Percentiles rank a stretch among this genome's conserved stretches.
phyloP scores from a whole-genome alignment of 176 grass and related monocot species.

The Luzula sylvatica region DNA sequence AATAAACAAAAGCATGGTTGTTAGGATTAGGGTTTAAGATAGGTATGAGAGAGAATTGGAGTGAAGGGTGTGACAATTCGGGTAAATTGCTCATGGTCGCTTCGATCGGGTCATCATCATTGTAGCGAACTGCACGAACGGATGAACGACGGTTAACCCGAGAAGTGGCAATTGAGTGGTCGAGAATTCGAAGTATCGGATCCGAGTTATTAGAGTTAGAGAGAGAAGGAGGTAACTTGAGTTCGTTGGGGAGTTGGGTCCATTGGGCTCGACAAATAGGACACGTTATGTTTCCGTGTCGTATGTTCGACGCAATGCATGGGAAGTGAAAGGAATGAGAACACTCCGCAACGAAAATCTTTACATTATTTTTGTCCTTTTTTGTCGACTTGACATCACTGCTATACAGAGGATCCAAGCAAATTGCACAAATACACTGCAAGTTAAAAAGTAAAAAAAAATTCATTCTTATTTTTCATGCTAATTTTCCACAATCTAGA shows the following conservation, averaged over 20 bases:
- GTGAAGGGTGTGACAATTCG: constrained; percentile 37
- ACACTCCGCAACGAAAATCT: constrained; percentile 66
- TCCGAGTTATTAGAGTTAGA: constrained; percentile 43
- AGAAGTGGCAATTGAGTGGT: constrained; percentile 78
- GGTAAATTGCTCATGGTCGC: constrained; percentile 19
- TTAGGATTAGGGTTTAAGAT: constrained; percentile 25
- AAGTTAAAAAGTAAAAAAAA: constrained; percentile 7
- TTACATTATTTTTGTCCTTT: neutral
- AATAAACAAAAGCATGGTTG: neutral
- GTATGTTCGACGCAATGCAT: constrained; percentile 88
- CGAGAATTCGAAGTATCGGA: constrained; percentile 86
- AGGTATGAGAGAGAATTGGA: constrained; percentile 48
- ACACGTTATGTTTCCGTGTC: constrained; percentile 74
- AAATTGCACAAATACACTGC: constrained; percentile 83
- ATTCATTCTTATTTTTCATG: too few species aligned
- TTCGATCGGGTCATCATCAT: constrained; percentile 79
- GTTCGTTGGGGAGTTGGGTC: constrained; percentile 69
- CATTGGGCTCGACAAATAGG: constrained; percentile 89
- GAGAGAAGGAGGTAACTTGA: constrained; percentile 47
- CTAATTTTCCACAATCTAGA: too few species aligned
- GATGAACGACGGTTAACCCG: constrained; percentile 82
- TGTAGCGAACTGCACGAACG: constrained; percentile 54
- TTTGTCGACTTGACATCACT: constrained; percentile 16
- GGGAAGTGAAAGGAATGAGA: constrained; percentile 74
- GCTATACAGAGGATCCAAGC: constrained; percentile 55